Evolutionary conservation across 2,329 filamentous ascomycete genomes (phyloP), one percentile per base, ranked within the genome.

Genomic region (Colletotrichum sp.): DNA sequence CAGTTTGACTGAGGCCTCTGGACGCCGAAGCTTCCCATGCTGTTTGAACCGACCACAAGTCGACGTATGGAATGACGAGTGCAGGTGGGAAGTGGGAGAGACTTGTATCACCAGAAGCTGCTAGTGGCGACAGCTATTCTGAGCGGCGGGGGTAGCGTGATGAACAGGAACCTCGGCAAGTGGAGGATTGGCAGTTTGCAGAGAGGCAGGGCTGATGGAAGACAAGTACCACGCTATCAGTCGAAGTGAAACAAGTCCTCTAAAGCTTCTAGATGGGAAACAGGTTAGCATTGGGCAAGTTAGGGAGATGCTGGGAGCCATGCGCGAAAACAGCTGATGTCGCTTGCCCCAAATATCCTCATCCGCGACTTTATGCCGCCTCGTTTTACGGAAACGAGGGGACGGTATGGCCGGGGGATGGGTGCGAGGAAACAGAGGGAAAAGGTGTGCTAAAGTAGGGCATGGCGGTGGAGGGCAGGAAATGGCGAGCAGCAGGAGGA

Each of bases 281-380:
- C 70, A 69, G 73, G 32, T 39, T 71, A 59, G 63, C 57, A 57
- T 68, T 29, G 32, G 34, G 55, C 13, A 29, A 49, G 59, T 69
- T 69, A 22, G 64, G 74, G 44, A 69, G 59, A 73, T 76, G 70
- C 74, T 76, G 74, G 70, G 49, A 73, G 64, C 29, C 49, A 65
- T 44, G 27, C 59, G 49, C 16, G 25, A 30, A 19, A 73, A 69
- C 59, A 65, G 73, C 70, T 73, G 64, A 73, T 73, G 57, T 73
- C 59, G 59, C 64, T 59, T 65, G 64, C 57, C 49, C 44, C 29
- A 29, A 65, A 15, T 19, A 64, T 61, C 32, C 44, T 15, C 49
- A 27, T 52, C 34, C 19, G 22, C 34, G 29, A 64, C 55, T 69
- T 74, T 69, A 72, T 76, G 74, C 64, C 70, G 44, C 70, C 74